Conservation (phyloP, 108 stramenopile genomes). For the Skeletonema grethae region DNA sequence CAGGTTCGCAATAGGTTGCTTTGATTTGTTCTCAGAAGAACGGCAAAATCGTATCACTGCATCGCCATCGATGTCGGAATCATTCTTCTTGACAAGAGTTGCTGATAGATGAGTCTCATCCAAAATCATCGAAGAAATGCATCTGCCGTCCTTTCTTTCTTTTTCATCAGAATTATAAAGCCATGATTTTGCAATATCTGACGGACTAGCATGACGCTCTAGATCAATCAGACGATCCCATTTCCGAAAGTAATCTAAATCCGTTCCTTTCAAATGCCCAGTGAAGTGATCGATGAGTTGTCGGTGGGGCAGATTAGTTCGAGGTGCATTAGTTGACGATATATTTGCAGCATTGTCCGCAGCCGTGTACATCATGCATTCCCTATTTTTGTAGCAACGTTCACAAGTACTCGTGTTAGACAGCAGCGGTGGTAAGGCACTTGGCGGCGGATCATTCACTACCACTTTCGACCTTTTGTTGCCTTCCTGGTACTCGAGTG, state of each 20-base stretch:
- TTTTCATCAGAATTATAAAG: slow-evolving; percentile 53
- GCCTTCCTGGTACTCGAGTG: slow-evolving; percentile 52
- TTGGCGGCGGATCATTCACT: slow-evolving; percentile 43
- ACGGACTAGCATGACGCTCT: slow-evolving; percentile 59
- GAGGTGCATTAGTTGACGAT: neutral
- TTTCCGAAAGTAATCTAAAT: slow-evolving; percentile 78
- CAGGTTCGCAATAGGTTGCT: slow-evolving; percentile 34
- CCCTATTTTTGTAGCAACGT: slow-evolving; percentile 73
- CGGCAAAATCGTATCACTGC: slow-evolving; percentile 46
- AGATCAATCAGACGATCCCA: slow-evolving; percentile 91
- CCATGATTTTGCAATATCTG: slow-evolving; percentile 62
- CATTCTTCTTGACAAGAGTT: neutral
- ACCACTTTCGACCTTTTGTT: slow-evolving; percentile 14
- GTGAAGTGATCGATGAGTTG: slow-evolving; percentile 65
- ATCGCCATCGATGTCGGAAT: slow-evolving; percentile 14
- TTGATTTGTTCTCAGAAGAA: slow-evolving; percentile 10
- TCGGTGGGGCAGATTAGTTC: slow-evolving; percentile 37
- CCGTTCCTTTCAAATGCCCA: slow-evolving; percentile 62
- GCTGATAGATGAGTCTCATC: slow-evolving; percentile 33
- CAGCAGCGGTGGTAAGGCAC: slow-evolving; percentile 63
- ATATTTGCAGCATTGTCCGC: slow-evolving; percentile 32
- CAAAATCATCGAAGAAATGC: slow-evolving; percentile 63
- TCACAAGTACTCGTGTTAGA: slow-evolving; percentile 56
- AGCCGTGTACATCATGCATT: slow-evolving; percentile 88
- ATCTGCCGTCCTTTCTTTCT: slow-evolving; percentile 67